Base-by-base conservation (phyloP, 805 yeast genomes). In the Candida golubevii region DNA sequence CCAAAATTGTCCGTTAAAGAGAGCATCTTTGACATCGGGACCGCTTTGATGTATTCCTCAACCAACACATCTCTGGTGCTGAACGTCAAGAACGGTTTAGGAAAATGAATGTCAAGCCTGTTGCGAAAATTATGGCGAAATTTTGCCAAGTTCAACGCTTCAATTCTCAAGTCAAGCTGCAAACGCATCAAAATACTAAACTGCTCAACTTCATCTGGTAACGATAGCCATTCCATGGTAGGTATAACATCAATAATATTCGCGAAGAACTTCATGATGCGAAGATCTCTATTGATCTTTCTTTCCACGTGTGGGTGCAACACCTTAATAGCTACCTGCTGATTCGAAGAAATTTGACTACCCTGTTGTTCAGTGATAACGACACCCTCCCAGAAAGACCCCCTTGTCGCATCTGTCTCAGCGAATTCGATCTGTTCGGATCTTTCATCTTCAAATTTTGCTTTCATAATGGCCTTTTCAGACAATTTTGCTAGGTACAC, bases 161-260 rank as follows among this genome's bases (percentile, higher is more conserved):
- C 99, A 32, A 93, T 87, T 51, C 97, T 71, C 46, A 93, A 66
- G 65, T 93, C 98, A 45, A 93, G 68, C 63, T 93, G 99, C 39
- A 88, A 62, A 33, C 81, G 80, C 98, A 93, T 91, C 69, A 93
- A 74, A 0, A 80, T 69, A 1, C 88, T 77, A 60, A 93, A 93
- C 57, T 90, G 93, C 35, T 82, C 85, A 2, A 91, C 98, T 62
- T 93, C 99, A 48, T 84, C 91, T 0, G 98, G 99, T 38, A 93
- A 68, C 3, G 97, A 87, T 5, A 93, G 71, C 99, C 99, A 93
- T 60, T 93, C 97, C 95, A 93, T 88, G 0, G 96, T 88, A 5
- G 99, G 99, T 6, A 93, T 68, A 6, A 60, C 56, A 56, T 90
- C 82, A 41, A 93, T 77, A 1, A 74, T 42, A 36, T 66, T 63